phyloP scores from a whole-genome alignment of 2,329 filamentous ascomycete genomes.

The Neonectria punicea region DNA sequence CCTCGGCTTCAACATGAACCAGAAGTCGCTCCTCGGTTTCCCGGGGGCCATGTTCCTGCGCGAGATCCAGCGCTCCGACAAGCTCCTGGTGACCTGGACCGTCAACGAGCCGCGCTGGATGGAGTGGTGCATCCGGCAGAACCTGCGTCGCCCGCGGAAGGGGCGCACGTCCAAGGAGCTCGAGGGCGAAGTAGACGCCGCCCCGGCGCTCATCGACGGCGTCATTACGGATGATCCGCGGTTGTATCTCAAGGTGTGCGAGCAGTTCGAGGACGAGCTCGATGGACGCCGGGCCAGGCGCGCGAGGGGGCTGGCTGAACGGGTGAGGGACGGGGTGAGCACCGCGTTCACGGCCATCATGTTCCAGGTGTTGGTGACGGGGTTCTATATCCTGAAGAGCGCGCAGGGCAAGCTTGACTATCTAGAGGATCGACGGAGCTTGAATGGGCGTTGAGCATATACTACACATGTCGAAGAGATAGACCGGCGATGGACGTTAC shows the following conservation, averaged over 20 bases:
- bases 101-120: slow-evolving; percentile 84
- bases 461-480: no score
- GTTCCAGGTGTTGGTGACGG: slow-evolving; percentile 36
- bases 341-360: slow-evolving; percentile 32
- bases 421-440: slow-evolving; percentile 32
- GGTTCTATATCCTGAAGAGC: slow-evolving; percentile 41
- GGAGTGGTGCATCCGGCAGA: slow-evolving; percentile 76
- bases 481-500: not conserved
- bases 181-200: not conserved
- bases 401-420: slow-evolving; percentile 44
- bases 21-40: slow-evolving; percentile 74
- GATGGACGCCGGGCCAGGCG: slow-evolving; percentile 38
- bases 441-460: slow-evolving; percentile 26
- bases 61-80: slow-evolving; percentile 59
- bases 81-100: slow-evolving; percentile 83
- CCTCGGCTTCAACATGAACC: slow-evolving; percentile 82
- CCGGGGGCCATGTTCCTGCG: slow-evolving; percentile 74
- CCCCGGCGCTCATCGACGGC: slow-evolving; percentile 69
- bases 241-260: slow-evolving; percentile 70
- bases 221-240: slow-evolving; percentile 88
- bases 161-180: not conserved
- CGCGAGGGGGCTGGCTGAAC: slow-evolving; percentile 23
- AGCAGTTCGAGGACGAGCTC: slow-evolving; percentile 50
- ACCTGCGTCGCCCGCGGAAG: slow-evolving; percentile 49
- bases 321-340: slow-evolving; percentile 27